These are phyloP conservation scores for Lentinula aciculospora DNA, from an alignment of 768 basidiomycete genomes.

Conservation along the genomic window DNA sequence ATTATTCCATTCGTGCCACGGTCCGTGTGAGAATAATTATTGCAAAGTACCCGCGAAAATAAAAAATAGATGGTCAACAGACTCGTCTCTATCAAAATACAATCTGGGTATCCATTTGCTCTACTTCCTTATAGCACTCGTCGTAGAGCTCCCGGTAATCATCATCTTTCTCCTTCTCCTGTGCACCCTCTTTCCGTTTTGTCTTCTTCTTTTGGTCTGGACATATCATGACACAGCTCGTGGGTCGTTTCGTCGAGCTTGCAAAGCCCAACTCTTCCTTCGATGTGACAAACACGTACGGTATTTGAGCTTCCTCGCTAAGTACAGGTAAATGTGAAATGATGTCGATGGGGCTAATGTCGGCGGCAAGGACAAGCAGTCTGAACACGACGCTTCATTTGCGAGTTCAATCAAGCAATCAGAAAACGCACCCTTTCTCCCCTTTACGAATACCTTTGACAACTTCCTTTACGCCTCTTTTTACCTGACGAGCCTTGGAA, in stretches of 20 bases:
- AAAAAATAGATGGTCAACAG: neutral
- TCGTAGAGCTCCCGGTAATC: slow-evolving; percentile 86
- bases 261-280: slow-evolving; percentile 96
- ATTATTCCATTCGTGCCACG: neutral
- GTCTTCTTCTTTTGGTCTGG: slow-evolving; percentile 71
- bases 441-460: slow-evolving; percentile 97
- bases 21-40: neutral
- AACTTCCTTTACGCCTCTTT: slow-evolving; percentile 97
- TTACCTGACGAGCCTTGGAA: slow-evolving; percentile 91
- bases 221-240: slow-evolving; percentile 95
- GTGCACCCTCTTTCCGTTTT: slow-evolving; percentile 54
- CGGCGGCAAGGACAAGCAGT: slow-evolving; percentile 87
- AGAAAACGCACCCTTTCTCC: slow-evolving; percentile 77
- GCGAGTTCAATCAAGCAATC: neutral
- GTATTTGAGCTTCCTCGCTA: slow-evolving; percentile 89
- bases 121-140: slow-evolving; percentile 82
- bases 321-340: slow-evolving; percentile 94
- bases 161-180: slow-evolving; percentile 62
- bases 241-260: slow-evolving; percentile 95
- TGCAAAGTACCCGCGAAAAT: neutral
- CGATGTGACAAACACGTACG: slow-evolving; percentile 84
- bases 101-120: slow-evolving; percentile 68
- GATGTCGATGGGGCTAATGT: slow-evolving; percentile 98
- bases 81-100: slow-evolving; percentile 32
- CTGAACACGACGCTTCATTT: slow-evolving; percentile 30